Evolutionary conservation across 805 yeast genomes (phyloP), one percentile per base, ranked within the genome.

Genomic region (Lipomyces sp.): DNA sequence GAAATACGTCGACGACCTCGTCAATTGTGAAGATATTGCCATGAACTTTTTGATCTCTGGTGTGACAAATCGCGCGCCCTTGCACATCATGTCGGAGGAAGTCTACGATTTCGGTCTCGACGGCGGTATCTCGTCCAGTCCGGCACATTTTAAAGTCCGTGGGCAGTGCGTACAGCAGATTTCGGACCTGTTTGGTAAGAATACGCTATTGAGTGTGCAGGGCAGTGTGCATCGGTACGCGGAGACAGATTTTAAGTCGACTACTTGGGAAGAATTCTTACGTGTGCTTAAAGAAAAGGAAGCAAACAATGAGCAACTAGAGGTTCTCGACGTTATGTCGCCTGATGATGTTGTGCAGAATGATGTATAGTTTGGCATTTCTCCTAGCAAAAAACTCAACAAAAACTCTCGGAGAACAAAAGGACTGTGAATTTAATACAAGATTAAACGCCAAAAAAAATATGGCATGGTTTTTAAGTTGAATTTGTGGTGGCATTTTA

Each of bases 31-130:
- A 39, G 71, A 68, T 32, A 66, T 68, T 34, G 71, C 71, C 34
- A 66, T 68, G 69, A 68, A 68, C 58, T 68, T 68, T 50, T 34
- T 68, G 55, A 62, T 63, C 50, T 57, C 71, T 4, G 71, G 71
- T 6, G 66, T 65, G n/a, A 65, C 67, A 8, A 59, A 50, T 4
- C 39, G 59, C 29, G 56, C 69, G 24, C 69, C 71, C 2, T 63
- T 68, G 50, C 71, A 68, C 39, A 54, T 68, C 24, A 33, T 60
- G 24, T 63, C 71, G 11, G 66, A 64, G 10, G 69, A 63, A 48
- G 71, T 68, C 29, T 68, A 68, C 57, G 71, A 68, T 56, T 68
- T 68, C 42, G 71, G 71, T n/a, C 61, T 68, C 34, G 71, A 66
- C 37, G 45, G 64, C 48, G 71, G 71, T 35, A 68, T 68, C 32